phyloP scores from a whole-genome alignment of 768 basidiomycete genomes.

The Phlegmacium glaucopus region DNA sequence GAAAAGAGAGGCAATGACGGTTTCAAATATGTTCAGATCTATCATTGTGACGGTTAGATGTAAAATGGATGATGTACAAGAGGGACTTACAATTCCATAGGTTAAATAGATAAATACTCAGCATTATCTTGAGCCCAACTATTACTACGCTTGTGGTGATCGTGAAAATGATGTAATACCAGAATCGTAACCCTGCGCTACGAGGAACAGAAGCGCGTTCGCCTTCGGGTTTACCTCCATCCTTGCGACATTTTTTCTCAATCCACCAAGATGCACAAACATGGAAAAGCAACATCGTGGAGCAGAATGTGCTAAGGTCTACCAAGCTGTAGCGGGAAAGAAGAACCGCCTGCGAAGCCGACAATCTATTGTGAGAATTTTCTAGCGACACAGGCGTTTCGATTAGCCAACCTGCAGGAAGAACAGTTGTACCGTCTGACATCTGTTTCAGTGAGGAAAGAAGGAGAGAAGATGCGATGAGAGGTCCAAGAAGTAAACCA shows the following conservation, averaged over 20 bases:
- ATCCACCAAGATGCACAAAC: conserved; percentile 75
- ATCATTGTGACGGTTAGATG: neutral
- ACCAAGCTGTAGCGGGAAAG: conserved; percentile 74
- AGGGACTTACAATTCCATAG: conserved; percentile 69
- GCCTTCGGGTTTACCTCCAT: conserved; percentile 46
- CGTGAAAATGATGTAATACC: conserved; percentile 65
- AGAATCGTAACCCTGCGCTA: conserved; percentile 59
- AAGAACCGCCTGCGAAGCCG: conserved; percentile 52
- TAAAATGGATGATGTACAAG: neutral
- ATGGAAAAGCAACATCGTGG: conserved; percentile 76
- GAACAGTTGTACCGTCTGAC: conserved; percentile 24
- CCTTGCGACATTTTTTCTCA: conserved; percentile 49
- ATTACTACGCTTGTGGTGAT: conserved; percentile 47
- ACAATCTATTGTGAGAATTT: conserved; percentile 35
- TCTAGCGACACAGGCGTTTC: conserved; percentile 63
- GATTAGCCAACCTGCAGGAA: conserved; percentile 72
- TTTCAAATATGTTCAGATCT: conserved; percentile 82
- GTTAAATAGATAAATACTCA: conserved; percentile 39
- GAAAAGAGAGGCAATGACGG: conserved; percentile 68
- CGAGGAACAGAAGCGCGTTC: conserved; percentile 77
- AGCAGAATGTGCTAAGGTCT: conserved; percentile 77
- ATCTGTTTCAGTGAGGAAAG: conserved; percentile 43
- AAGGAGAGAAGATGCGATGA: conserved; percentile 71
- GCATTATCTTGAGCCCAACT: conserved; percentile 44
- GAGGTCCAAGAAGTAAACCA: conserved; percentile 78